Evolutionary conservation across 805 yeast species (phyloP).

Genomic region (Diddensiella caesifluorescens): DNA sequence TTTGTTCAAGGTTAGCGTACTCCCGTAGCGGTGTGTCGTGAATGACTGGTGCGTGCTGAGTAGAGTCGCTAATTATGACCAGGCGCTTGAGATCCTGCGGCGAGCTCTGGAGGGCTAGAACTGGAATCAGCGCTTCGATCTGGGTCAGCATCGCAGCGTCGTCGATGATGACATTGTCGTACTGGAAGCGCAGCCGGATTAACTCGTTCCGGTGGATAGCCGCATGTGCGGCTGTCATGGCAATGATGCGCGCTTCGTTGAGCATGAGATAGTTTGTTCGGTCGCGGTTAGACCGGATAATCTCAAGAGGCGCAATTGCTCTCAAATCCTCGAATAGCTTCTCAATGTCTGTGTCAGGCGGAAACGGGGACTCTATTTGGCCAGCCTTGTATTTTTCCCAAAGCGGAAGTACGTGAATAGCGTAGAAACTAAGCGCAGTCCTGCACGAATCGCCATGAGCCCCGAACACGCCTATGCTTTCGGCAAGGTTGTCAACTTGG

Average conservation of each 20-base stretch:
- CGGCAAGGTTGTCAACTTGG: constrained; percentile 32
- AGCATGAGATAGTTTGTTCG: constrained; percentile 25
- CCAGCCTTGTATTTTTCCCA: background rate
- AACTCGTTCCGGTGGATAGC: constrained; percentile 16
- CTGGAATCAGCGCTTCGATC: constrained; percentile 28
- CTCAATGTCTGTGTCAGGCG: constrained; percentile 12
- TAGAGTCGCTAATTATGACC: constrained; percentile 35
- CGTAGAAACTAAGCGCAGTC: constrained; percentile 35
- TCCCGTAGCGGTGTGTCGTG: constrained; percentile 15
- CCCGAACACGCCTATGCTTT: constrained; percentile 30
- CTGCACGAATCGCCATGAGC: constrained; percentile 37
- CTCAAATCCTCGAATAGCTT: constrained; percentile 25
- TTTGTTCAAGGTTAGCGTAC: constrained; percentile 21
- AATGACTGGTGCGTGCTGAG: constrained; percentile 25
- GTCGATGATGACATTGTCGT: constrained; percentile 31
- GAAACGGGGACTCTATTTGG: background rate
- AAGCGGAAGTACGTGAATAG: constrained; percentile 17
- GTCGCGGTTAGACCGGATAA: constrained; percentile 19
- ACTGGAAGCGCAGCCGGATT: constrained; percentile 20
- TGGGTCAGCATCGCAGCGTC: constrained; percentile 35
- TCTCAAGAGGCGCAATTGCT: constrained; percentile 29
- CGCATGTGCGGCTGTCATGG: constrained; percentile 26
- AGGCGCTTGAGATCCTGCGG: constrained; percentile 29
- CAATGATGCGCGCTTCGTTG: constrained; percentile 27
- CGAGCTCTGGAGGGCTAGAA: too few species aligned